A percentile compares a stretch with the other conserved stretches of the same genome.
These are phyloP conservation scores for Mycocentrospora acerina DNA, from an alignment of 2,329 filamentous ascomycete genomes.

Conservation along the genomic window DNA sequence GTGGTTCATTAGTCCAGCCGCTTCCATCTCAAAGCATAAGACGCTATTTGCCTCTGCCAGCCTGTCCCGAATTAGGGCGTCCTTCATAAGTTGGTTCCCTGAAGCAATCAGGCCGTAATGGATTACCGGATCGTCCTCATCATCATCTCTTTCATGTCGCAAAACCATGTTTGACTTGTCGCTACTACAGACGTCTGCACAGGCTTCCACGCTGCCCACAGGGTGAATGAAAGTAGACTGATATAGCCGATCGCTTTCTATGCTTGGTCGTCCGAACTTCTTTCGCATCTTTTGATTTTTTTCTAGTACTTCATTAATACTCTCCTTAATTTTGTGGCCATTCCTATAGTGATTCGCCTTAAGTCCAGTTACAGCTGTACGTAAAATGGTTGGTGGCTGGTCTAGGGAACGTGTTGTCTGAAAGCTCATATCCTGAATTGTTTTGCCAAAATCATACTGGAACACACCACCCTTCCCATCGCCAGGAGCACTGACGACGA, in stretches of 20 bases:
- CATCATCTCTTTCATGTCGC: slow-evolving; percentile 7
- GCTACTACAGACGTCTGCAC: slow-evolving; percentile 17
- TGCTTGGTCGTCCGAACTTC: slow-evolving; percentile 28
- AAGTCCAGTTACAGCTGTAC: slow-evolving; percentile 20
- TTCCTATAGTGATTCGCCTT: slow-evolving; percentile 15
- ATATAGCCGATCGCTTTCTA: slow-evolving; percentile 32
- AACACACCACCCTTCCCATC: slow-evolving; percentile 24
- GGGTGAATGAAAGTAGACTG: slow-evolving; percentile 9
- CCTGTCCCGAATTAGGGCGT: slow-evolving; percentile 1
- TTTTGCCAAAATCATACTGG: slow-evolving; percentile 27
- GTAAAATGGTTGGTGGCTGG: slow-evolving; percentile 18
- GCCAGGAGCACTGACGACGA: slow-evolving; percentile 39
- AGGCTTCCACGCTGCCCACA: slow-evolving; percentile 5
- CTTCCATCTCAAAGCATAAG: slow-evolving; percentile 7
- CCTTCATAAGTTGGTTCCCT: slow-evolving; percentile 6
- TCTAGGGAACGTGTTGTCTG: slow-evolving; percentile 12
- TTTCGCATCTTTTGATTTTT: slow-evolving; percentile 24
- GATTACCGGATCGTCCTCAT: slow-evolving; percentile 1
- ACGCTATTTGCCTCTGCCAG: slow-evolving; percentile 1
- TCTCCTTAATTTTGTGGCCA: slow-evolving; percentile 10
- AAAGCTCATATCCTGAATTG: slow-evolving; percentile 15
- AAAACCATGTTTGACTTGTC: slow-evolving; percentile 10
- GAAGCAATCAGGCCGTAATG: slow-evolving; percentile 7
- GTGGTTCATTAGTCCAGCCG: too few species aligned
- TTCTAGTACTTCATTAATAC: slow-evolving; percentile 11